A percentile compares a stretch with the other conserved stretches of the same genome.
Conservation (phyloP, 1,139 yeast genomes). For the Yamadazyma friedrichii region DNA sequence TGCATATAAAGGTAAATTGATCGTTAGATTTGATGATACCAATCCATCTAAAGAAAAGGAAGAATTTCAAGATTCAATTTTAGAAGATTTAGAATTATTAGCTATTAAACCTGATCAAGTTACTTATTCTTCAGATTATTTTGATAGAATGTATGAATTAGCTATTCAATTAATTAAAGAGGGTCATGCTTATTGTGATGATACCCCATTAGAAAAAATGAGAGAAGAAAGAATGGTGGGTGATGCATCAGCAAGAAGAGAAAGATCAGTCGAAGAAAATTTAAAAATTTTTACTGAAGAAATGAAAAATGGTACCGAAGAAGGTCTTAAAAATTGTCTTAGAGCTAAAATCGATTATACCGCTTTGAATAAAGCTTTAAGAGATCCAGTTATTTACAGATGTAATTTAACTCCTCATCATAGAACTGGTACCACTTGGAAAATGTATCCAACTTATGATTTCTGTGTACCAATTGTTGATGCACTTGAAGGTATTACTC, state of each 20-base stretch:
- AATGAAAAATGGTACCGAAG: conserved; percentile 91
- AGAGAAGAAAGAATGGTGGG: conserved; percentile 99
- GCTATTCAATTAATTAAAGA: conserved; percentile 85
- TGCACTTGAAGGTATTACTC: conserved; percentile 93
- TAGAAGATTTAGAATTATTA: conserved; percentile 82
- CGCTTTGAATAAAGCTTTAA: conserved; percentile 85
- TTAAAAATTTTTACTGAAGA: conserved; percentile 79
- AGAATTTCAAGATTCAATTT: conserved; percentile 88
- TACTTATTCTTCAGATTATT: conserved; percentile 91
- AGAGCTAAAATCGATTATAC: conserved; percentile 94
- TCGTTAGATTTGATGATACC: conserved; percentile 95
- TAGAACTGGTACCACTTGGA: conserved; percentile 90
- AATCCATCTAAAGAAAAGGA: conserved; percentile 93
- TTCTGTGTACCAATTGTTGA: conserved; percentile 98
- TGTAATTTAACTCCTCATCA: conserved; percentile 96
- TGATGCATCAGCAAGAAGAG: conserved; percentile 81
- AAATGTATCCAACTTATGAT: conserved; percentile 95
- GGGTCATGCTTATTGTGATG: conserved; percentile 96
- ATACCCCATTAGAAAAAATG: conserved; percentile 90
- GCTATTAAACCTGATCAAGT: conserved; percentile 89
- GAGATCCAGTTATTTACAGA: conserved; percentile 97
- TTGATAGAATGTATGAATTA: conserved; percentile 82
- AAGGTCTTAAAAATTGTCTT: conserved; percentile 83
- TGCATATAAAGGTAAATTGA: conserved; percentile 88
- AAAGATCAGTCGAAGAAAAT: conserved; percentile 87